These are phyloP conservation scores for Stagonosporopsis vannaccii DNA, from an alignment of 2,329 filamentous ascomycete genomes.

Conservation along the genomic window DNA sequence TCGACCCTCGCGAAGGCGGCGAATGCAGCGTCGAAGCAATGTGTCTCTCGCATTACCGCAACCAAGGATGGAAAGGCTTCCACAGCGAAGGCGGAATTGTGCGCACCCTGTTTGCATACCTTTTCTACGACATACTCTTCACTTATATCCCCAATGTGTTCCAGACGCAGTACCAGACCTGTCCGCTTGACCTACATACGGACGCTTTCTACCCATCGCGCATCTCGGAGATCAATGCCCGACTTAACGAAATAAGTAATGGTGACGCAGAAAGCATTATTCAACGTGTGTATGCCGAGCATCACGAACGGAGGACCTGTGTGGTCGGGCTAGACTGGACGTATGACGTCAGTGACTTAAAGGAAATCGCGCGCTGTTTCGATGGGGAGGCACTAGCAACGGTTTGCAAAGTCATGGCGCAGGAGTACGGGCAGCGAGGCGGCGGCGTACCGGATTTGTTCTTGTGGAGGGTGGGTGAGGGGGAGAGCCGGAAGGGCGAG, in stretches of 20 bases:
- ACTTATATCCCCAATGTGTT: slow-evolving; percentile 96
- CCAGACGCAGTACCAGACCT: slow-evolving; percentile 93
- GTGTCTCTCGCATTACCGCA: slow-evolving; percentile 87
- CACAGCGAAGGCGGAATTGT: slow-evolving; percentile 92
- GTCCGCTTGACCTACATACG: slow-evolving; percentile 89
- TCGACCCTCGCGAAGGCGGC: slow-evolving; percentile 75
- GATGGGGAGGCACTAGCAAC: slow-evolving; percentile 79
- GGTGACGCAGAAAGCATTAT: slow-evolving; percentile 75
- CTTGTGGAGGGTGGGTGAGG: slow-evolving; percentile 71
- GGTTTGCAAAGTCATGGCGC: slow-evolving; percentile 91
- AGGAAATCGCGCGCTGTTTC: slow-evolving; percentile 82
- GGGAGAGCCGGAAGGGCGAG: slow-evolving; percentile 55
- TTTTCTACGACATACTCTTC: slow-evolving; percentile 94
- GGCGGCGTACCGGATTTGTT: slow-evolving; percentile 93
- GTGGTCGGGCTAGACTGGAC: slow-evolving; percentile 94
- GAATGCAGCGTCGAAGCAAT: slow-evolving; percentile 92
- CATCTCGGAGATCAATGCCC: slow-evolving; percentile 87
- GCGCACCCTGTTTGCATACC: slow-evolving; percentile 80
- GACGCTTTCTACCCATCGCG: slow-evolving; percentile 89
- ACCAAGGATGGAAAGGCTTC: slow-evolving; percentile 90
- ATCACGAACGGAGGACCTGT: slow-evolving; percentile 77
- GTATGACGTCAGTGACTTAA: slow-evolving; percentile 78
- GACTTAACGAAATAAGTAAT: slow-evolving; percentile 86
- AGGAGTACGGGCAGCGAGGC: slow-evolving; percentile 88
- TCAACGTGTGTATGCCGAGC: slow-evolving; percentile 69